Conservation (phyloP, 306 rosid genomes). For the Gastrolobium villosum region DNA sequence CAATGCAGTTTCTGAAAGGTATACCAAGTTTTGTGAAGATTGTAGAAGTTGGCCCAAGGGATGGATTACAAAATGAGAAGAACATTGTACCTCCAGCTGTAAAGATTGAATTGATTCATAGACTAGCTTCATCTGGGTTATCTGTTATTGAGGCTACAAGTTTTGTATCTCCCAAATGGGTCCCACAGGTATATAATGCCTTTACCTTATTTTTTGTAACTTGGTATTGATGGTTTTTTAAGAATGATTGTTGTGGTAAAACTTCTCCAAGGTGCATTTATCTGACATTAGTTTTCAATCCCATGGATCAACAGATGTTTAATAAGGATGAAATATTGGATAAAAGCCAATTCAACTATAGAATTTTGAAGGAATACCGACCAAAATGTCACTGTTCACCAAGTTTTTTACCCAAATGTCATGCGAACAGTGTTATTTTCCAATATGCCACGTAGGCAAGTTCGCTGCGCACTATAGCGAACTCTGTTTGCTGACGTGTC, state of each 20-base stretch:
- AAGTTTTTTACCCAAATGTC: no score
- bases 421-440: no score
- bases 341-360: not conserved
- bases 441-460: no score
- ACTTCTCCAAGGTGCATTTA: conserved; percentile 24
- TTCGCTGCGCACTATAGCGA: no score
- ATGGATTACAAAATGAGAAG: conserved; percentile 95
- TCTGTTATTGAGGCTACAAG: conserved; percentile 93
- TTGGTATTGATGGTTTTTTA: conserved; percentile 15
- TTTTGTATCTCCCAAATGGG: conserved; percentile 98
- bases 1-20: conserved; percentile 66
- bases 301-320: conserved; percentile 17
- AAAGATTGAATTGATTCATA: conserved; percentile 82
- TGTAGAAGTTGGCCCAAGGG: conserved; percentile 98
- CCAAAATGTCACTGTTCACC: no score
- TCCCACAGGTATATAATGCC: conserved; percentile 77
- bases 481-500: no score
- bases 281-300: conserved; percentile 2
- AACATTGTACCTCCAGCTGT: conserved; percentile 71
- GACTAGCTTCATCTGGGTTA: conserved; percentile 78
- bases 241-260: conserved; percentile 27
- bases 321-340: not conserved
- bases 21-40: conserved; percentile 84
- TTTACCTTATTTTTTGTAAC: conserved; percentile 29
- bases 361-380: no score